A percentile compares a stretch with the other conserved stretches of the same genome.
Conservation (phyloP, 345 rosid species). For the Orychophragmus violaceus region DNA sequence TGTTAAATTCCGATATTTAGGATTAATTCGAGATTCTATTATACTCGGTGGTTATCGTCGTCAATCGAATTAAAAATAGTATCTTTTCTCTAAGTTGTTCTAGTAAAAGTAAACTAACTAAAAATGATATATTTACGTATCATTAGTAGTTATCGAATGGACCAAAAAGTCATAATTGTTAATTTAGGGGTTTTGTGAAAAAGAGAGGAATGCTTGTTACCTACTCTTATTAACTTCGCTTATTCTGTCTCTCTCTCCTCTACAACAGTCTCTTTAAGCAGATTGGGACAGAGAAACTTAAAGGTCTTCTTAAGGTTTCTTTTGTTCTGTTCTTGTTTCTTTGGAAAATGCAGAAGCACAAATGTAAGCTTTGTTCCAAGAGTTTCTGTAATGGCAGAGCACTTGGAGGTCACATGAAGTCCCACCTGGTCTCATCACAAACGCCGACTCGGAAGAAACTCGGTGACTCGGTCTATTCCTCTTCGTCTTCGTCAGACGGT, state of each 20-base stretch:
- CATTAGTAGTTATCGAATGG: slow-evolving; percentile 28
- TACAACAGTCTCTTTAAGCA: slow-evolving; percentile 19
- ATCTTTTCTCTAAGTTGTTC: not conserved
- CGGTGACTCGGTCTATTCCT: slow-evolving; percentile 30
- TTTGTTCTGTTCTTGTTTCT: slow-evolving; percentile 22
- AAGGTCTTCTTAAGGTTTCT: slow-evolving; percentile 22
- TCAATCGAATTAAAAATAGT: slow-evolving; percentile 17
- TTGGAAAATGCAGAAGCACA: slow-evolving; percentile 60
- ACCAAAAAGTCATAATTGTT: slow-evolving; percentile 45
- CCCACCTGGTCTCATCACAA: slow-evolving; percentile 59
- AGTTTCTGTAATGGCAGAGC: slow-evolving; percentile 82
- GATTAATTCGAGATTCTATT: slow-evolving; percentile 2
- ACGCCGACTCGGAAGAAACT: slow-evolving; percentile 24
- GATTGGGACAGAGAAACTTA: slow-evolving; percentile 15
- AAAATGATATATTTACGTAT: slow-evolving; percentile 18
- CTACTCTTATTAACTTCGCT: slow-evolving; percentile 83
- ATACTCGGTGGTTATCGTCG: slow-evolving; percentile 20
- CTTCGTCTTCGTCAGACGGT: slow-evolving; percentile 54
- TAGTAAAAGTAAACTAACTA: slow-evolving; percentile 21
- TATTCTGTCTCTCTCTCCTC: slow-evolving; percentile 24
- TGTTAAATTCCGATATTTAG: not conserved
- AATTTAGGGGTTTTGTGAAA: slow-evolving; percentile 48
- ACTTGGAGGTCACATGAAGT: slow-evolving; percentile 94
- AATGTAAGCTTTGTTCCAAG: slow-evolving; percentile 75
- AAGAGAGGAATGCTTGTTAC: slow-evolving; percentile 94